Evolutionary conservation across 129 eudicot species (phyloP).

Genomic region (Apium graveolens): DNA sequence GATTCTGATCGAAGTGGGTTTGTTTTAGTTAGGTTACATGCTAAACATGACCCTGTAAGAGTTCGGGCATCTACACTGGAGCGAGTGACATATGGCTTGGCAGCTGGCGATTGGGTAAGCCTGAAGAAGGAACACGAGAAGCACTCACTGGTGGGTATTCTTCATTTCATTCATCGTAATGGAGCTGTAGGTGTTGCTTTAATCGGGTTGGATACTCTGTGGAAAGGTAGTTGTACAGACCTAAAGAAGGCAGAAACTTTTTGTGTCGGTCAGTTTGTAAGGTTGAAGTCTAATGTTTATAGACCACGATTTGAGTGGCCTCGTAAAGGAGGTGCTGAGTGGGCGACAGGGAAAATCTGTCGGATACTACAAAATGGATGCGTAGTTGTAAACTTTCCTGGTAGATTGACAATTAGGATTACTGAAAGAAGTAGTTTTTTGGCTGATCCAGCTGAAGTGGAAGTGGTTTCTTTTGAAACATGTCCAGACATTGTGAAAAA

Average conservation of each 20-base stretch:
- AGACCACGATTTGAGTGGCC: conserved; percentile 95
- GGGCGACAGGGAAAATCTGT: conserved; percentile 65
- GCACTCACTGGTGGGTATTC: conserved; percentile 76
- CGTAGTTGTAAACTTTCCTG: conserved; percentile 64
- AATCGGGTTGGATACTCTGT: conserved; percentile 59
- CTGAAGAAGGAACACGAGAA: conserved; percentile 52
- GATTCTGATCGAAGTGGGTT: conserved; percentile 38
- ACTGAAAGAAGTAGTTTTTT: conserved; percentile 30
- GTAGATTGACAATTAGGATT: conserved; percentile 41
- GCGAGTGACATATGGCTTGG: conserved; percentile 71
- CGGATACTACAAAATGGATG: conserved; percentile 76
- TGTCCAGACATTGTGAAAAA: conserved; percentile 49
- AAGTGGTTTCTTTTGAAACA: conserved; percentile 54
- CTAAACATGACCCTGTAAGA: conserved; percentile 72
- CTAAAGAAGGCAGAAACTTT: conserved; percentile 76
- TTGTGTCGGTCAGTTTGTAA: conserved; percentile 75
- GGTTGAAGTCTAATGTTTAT: conserved; percentile 51
- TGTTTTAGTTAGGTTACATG: conserved; percentile 66
- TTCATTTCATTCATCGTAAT: conserved; percentile 63
- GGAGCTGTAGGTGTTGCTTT: conserved; percentile 56
- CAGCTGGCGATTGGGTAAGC: conserved; percentile 89
- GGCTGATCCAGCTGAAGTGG: conserved; percentile 93
- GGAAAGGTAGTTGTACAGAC: conserved; percentile 55
- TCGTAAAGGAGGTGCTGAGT: conserved; percentile 48
- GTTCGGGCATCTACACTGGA: conserved; percentile 62